Evolutionary conservation across 2,329 filamentous ascomycete species (phyloP).

Genomic region (Aspergillus glaucus): DNA sequence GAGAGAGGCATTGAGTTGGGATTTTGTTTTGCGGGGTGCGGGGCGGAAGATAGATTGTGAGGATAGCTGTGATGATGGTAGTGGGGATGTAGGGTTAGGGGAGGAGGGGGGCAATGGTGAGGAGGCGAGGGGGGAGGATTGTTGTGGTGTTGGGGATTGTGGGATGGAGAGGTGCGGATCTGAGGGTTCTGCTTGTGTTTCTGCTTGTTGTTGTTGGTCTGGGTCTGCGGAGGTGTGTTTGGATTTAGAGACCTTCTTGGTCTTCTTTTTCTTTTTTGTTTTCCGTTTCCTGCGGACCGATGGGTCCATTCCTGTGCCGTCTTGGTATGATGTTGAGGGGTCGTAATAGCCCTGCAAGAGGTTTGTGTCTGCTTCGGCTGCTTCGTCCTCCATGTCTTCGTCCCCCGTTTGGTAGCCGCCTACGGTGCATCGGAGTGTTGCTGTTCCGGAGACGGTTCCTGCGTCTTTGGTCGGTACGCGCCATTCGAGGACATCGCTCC

Average conservation of each 20-base stretch:
- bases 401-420: conserved; percentile 54
- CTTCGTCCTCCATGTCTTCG: conserved; percentile 43
- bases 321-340: conserved; percentile 29
- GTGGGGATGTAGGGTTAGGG: conserved; percentile 7
- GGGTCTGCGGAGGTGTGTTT: conserved; percentile 5
- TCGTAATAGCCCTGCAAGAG: conserved; percentile 43
- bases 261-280: conserved; percentile 33
- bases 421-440: conserved; percentile 73
- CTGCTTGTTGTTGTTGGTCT: conserved; percentile 1
- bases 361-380: conserved; percentile 30
- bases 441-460: conserved; percentile 58
- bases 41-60: conserved; percentile 18
- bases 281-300: conserved; percentile 26
- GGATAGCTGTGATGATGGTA: conserved; percentile 7
- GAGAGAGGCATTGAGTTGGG: conserved; percentile 64
- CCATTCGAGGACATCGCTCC: conserved; percentile 73
- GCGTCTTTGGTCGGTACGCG: conserved; percentile 72
- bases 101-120: conserved; percentile 7
- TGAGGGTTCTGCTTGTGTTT: background rate
- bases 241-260: conserved; percentile 15
- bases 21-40: conserved; percentile 27
- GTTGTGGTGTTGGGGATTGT: background rate
- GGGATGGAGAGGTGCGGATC: background rate
- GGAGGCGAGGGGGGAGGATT: conserved; percentile 11
- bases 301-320: conserved; percentile 12